Evolutionary conservation across 2,329 filamentous ascomycete species (phyloP).

Genomic region (Thielaviopsis populi): DNA sequence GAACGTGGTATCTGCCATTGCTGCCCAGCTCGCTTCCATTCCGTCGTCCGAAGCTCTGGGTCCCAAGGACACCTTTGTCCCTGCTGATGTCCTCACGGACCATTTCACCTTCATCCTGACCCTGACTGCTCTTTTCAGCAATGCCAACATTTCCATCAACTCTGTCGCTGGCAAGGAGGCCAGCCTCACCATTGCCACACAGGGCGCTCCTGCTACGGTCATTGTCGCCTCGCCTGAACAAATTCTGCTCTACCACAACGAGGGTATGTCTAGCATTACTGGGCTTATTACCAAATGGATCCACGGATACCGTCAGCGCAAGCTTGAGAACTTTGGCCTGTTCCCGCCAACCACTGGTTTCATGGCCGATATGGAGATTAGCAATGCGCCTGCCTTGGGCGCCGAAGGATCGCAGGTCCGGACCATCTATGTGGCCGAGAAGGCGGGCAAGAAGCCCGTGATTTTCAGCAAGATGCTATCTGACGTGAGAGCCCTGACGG

Average conservation of each 20-base stretch:
- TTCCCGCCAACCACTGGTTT: slow-evolving; percentile 47
- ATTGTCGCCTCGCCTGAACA: slow-evolving; percentile 57
- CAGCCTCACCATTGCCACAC: slow-evolving; percentile 57
- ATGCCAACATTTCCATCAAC: slow-evolving; percentile 74
- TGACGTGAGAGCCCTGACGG: slow-evolving; percentile 67
- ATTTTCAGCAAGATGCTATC: slow-evolving; percentile 58
- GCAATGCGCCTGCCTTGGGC: slow-evolving; percentile 44
- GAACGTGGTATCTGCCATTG: slow-evolving; percentile 79
- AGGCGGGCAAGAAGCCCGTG: slow-evolving; percentile 47
- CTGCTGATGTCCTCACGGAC: slow-evolving; percentile 65
- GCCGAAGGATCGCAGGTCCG: slow-evolving; percentile 52
- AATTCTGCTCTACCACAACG: slow-evolving; percentile 10
- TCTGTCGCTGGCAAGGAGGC: slow-evolving; percentile 64
- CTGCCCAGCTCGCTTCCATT: slow-evolving; percentile 60
- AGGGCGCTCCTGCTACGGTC: slow-evolving; percentile 65
- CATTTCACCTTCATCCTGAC: slow-evolving; percentile 68
- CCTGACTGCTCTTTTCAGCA: slow-evolving; percentile 68
- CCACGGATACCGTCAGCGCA: slow-evolving; percentile 56
- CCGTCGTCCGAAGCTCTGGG: slow-evolving; percentile 60
- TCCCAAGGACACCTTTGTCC: slow-evolving; percentile 66
- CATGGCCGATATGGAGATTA: slow-evolving; percentile 29
- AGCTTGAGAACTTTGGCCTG: slow-evolving; percentile 53
- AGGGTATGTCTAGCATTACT: background rate
- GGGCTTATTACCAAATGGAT: slow-evolving; percentile 55
- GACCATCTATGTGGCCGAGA: slow-evolving; percentile 64